phyloP scores from a whole-genome alignment of 2,329 filamentous ascomycete genomes.

The Arthrocladium fulminans region DNA sequence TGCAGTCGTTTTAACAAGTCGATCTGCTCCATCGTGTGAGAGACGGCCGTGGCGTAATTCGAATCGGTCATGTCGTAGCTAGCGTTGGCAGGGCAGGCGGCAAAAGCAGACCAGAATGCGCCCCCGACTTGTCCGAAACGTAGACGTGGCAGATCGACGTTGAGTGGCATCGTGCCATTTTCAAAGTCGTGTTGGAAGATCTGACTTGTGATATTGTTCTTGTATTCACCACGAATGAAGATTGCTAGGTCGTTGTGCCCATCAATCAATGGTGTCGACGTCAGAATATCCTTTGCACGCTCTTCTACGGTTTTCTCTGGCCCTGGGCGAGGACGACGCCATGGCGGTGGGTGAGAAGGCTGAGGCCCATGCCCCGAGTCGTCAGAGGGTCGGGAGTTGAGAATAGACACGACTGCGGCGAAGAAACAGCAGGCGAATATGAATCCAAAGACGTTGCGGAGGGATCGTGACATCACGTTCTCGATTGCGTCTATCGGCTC shows the following conservation, averaged over 20 bases:
- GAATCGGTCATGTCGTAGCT: conserved; percentile 31
- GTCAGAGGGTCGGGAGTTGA: conserved; percentile 9
- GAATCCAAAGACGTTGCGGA: conserved; percentile 11
- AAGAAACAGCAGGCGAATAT: conserved; percentile 20
- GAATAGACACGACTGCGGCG: conserved; percentile 15
- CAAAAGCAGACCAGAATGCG: conserved; percentile 80
- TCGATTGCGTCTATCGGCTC: conserved; percentile 6
- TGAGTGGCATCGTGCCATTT: conserved; percentile 55
- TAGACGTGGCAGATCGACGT: conserved; percentile 74
- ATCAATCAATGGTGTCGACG: conserved; percentile 50
- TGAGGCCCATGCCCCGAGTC: too few relatives aligned
- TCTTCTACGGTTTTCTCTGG: conserved; percentile 25
- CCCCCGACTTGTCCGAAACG: conserved; percentile 58
- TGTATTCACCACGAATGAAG: conserved; percentile 54
- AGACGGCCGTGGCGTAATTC: conserved; percentile 43
- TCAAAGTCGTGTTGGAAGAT: conserved; percentile 69
- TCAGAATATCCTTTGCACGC: conserved; percentile 37
- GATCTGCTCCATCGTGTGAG: conserved; percentile 63
- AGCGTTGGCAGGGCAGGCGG: conserved; percentile 63
- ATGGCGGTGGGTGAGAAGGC: background rate
- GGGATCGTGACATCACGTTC: conserved; percentile 1
- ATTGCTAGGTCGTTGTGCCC: conserved; percentile 85
- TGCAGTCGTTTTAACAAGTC: conserved; percentile 61
- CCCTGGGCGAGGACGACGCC: conserved; percentile 7
- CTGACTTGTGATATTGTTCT: conserved; percentile 67